These are phyloP conservation scores for Backusella mclennaniae DNA, from an alignment of 192 early-diverging fungal genomes.

Conservation along the genomic window DNA sequence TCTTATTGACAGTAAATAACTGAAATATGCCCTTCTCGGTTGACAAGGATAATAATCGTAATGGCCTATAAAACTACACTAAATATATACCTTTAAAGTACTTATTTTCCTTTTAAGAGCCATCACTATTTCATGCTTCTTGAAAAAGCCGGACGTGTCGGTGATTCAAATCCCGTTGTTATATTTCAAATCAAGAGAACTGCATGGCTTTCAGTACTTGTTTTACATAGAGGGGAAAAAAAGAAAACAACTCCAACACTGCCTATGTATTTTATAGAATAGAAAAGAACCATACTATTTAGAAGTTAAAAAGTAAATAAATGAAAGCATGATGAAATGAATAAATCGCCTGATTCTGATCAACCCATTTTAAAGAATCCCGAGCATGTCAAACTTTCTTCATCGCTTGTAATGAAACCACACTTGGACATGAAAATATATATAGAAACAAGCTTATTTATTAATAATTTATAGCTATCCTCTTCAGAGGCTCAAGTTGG, in stretches of 20 bases:
- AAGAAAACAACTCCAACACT: not conserved
- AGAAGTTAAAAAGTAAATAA: not conserved
- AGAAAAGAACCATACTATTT: not conserved
- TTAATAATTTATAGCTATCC: conserved; percentile 12
- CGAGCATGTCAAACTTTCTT: conserved; percentile 4
- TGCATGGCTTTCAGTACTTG: too few species aligned
- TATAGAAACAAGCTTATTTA: not conserved
- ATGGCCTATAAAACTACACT: too few species aligned
- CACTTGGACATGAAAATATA: not conserved
- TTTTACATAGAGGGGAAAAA: too few species aligned
- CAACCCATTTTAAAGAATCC: not conserved
- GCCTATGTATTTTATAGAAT: not conserved
- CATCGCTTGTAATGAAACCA: not conserved
- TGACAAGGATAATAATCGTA: too few species aligned
- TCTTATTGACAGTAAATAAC: too few species aligned
- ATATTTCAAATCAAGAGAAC: too few species aligned
- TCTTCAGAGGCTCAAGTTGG: not conserved
- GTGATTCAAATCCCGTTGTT: too few species aligned
- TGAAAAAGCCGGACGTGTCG: too few species aligned
- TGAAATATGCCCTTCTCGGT: too few species aligned
- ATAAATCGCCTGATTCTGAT: not conserved
- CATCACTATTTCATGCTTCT: too few species aligned
- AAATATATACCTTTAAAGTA: too few species aligned
- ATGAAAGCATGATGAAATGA: not conserved
- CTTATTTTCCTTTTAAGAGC: too few species aligned